These are phyloP conservation scores for Litsea cubeba DNA, from an alignment of 164 flowering plant genomes.

Conservation along the genomic window DNA sequence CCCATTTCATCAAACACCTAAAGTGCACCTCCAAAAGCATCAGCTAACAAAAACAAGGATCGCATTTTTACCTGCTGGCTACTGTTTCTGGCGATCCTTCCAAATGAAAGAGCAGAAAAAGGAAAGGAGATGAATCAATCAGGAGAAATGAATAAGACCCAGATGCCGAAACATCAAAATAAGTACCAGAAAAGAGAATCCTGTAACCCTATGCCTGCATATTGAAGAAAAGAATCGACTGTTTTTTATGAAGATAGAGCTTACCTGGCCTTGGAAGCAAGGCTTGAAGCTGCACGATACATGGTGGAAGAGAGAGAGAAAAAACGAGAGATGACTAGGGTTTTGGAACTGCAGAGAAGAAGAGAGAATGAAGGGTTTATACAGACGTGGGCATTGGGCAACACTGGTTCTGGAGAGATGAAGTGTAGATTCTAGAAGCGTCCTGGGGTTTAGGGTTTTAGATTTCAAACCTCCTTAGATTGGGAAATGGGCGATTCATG, in stretches of 20 bases:
- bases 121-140: background rate
- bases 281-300: constrained; percentile 26
- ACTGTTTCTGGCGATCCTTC: constrained; percentile 21
- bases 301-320: constrained; percentile 9
- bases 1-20: background rate
- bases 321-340: background rate
- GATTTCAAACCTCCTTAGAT: background rate
- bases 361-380: background rate
- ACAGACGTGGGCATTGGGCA: background rate
- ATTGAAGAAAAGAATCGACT: background rate
- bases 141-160: background rate
- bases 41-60: background rate
- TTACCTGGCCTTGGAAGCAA: constrained; percentile 31
- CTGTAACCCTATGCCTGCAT: background rate
- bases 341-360: background rate
- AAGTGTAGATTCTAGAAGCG: constrained; percentile 16
- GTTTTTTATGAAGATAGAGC: background rate
- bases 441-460: constrained; percentile 22
- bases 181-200: background rate
- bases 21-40: background rate
- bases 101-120: background rate
- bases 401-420: background rate
- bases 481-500: background rate
- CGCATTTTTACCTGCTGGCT: constrained; percentile 12
- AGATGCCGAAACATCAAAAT: background rate